phyloP scores from a whole-genome alignment of 2,329 filamentous ascomycete species.

The Nigrospora sphaerica region DNA sequence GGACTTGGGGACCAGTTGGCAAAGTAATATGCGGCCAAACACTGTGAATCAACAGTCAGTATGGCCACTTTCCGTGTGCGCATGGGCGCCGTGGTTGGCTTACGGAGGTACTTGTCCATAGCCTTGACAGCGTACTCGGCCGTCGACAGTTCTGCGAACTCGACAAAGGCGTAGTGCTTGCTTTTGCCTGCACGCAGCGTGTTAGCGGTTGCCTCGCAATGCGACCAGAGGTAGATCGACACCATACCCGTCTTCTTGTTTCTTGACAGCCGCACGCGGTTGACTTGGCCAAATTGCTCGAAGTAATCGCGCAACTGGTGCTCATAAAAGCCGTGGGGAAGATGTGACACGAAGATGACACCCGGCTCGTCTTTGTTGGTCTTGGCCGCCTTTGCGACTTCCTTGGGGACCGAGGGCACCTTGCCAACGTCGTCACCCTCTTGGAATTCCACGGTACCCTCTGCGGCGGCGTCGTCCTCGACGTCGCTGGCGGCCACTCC shows the following conservation, averaged over 20 bases:
- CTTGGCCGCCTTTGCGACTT: conserved; percentile 30
- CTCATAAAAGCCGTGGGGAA: conserved; percentile 90
- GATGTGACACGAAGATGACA: conserved; percentile 82
- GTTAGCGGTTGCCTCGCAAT: no score
- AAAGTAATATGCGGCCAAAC: conserved; percentile 89
- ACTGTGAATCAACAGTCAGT: conserved; percentile 40
- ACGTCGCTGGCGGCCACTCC: conserved; percentile 38
- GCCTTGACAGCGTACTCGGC: conserved; percentile 89
- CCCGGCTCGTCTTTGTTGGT: conserved; percentile 52
- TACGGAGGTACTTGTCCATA: conserved; percentile 65
- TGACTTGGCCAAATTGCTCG: conserved; percentile 80
- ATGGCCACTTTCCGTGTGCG: not conserved
- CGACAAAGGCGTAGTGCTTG: conserved; percentile 92
- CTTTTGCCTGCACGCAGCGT: conserved; percentile 55
- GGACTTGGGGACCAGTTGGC: conserved; percentile 68
- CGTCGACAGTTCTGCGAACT: conserved; percentile 72
- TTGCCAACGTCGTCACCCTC: conserved; percentile 44
- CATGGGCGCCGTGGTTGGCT: not conserved
- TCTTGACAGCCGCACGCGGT: no score
- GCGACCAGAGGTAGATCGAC: no score
- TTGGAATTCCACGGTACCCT: conserved; percentile 31
- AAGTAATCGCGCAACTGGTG: conserved; percentile 93
- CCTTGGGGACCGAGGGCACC: conserved; percentile 40
- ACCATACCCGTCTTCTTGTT: no score
- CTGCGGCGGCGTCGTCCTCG: conserved; percentile 23